Evolutionary conservation across 257 asterid species (phyloP).

Genomic region (Plantago major): DNA sequence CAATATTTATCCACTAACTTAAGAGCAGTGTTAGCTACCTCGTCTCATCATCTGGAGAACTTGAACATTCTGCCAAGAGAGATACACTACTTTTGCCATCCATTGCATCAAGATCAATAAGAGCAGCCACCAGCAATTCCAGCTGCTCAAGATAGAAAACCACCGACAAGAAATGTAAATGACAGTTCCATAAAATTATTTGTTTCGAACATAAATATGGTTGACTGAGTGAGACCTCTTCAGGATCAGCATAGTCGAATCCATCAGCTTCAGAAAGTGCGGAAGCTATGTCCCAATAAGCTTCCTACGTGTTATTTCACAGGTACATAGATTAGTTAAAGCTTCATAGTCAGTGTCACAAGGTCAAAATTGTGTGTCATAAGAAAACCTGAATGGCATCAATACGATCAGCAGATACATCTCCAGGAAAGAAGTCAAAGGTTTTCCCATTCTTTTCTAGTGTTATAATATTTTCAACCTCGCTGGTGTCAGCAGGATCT

Average conservation of each 20-base stretch:
- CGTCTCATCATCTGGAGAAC: conserved; percentile 86
- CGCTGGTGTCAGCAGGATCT: conserved; percentile 28
- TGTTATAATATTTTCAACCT: conserved; percentile 42
- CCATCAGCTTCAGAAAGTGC: conserved; percentile 97
- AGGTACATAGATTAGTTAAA: too few relatives aligned
- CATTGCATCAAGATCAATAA: conserved; percentile 94
- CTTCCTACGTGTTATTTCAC: conserved; percentile 50
- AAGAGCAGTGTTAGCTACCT: conserved; percentile 41
- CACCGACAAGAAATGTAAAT: conserved; percentile 1
- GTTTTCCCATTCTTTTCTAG: conserved; percentile 83
- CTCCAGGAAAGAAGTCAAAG: conserved; percentile 59
- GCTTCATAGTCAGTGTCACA: too few relatives aligned
- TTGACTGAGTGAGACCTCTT: conserved; percentile 55
- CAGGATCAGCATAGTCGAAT: conserved; percentile 87
- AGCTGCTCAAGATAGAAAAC: conserved; percentile 50
- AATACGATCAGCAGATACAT: conserved; percentile 65
- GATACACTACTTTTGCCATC: conserved; percentile 89
- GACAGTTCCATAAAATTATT: not conserved
- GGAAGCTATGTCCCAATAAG: conserved; percentile 77
- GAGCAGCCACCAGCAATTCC: conserved; percentile 79
- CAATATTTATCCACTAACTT: too few relatives aligned
- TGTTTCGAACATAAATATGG: not conserved
- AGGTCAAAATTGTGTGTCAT: not conserved
- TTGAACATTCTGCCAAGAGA: conserved; percentile 82
- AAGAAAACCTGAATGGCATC: conserved; percentile 66